These are phyloP conservation scores for Ascocoryne sarcoides DNA, from an alignment of 2,329 filamentous ascomycete genomes.

Conservation along the genomic window DNA sequence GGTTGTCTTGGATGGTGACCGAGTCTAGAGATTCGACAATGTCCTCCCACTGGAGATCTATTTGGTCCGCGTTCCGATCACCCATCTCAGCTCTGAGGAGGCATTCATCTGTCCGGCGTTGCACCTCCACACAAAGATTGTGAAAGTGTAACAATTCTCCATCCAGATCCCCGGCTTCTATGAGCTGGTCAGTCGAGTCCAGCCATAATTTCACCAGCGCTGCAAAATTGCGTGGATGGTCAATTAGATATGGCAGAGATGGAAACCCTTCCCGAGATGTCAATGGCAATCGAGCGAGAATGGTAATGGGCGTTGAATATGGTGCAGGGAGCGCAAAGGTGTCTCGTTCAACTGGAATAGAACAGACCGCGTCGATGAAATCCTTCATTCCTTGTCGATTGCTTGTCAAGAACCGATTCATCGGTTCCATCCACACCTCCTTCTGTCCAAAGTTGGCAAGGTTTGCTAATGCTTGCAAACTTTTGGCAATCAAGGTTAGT, in stretches of 20 bases:
- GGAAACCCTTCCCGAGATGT: conserved; percentile 86
- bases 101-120: conserved; percentile 27
- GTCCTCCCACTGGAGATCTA: conserved; percentile 23
- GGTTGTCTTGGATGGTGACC: conserved; percentile 11
- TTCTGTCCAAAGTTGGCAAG: conserved; percentile 87
- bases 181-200: conserved; percentile 35
- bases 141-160: conserved; percentile 27
- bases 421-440: conserved; percentile 98
- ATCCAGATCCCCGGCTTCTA: conserved; percentile 14
- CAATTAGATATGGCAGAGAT: conserved; percentile 85
- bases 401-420: conserved; percentile 77
- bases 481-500: conserved; percentile 86
- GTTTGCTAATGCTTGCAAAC: conserved; percentile 82
- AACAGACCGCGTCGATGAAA: conserved; percentile 80
- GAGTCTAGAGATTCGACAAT: conserved; percentile 20
- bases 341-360: conserved; percentile 65
- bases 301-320: conserved; percentile 88
- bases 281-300: conserved; percentile 71
- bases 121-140: conserved; percentile 24
- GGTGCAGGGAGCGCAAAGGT: conserved; percentile 63
- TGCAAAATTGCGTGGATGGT: conserved; percentile 78
- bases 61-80: conserved; percentile 17
- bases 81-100: conserved; percentile 24
- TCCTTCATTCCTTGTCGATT: conserved; percentile 75
- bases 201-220: conserved; percentile 76